Percentiles rank a stretch among this genome's conserved stretches.
Conservation (phyloP, 768 basidiomycete species). For the Tricholoma furcatifolium region DNA sequence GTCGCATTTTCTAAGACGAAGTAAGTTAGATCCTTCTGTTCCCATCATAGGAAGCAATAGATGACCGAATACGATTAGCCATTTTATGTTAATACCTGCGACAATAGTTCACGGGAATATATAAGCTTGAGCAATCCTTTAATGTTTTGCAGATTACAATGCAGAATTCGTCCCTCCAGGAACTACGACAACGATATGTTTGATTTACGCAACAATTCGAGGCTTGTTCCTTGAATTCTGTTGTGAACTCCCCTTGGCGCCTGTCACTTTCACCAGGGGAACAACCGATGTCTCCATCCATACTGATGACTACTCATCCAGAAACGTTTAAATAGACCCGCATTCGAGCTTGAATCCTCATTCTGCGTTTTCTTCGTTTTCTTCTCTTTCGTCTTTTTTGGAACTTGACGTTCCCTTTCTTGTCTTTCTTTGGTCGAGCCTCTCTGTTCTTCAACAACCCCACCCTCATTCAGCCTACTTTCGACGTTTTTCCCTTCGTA, state of each 20-base stretch:
- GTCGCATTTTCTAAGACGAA: too few species aligned
- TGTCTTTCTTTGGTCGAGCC: conserved; percentile 4
- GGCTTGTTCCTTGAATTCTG: neutral
- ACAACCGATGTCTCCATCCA: too few species aligned
- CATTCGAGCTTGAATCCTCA: too few species aligned
- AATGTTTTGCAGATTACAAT: neutral
- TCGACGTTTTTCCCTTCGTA: neutral
- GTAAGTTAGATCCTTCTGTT: too few species aligned
- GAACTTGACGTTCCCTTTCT: conserved; percentile 16
- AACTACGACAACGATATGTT: neutral
- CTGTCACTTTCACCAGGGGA: neutral
- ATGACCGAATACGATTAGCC: too few species aligned
- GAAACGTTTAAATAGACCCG: too few species aligned
- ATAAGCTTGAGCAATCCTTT: neutral
- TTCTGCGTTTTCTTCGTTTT: neutral
- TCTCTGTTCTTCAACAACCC: neutral
- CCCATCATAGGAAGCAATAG: too few species aligned
- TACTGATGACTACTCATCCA: too few species aligned
- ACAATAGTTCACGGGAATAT: neutral
- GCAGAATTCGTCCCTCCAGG: neutral
- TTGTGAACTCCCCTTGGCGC: neutral
- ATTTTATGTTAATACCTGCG: too few species aligned
- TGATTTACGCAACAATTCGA: neutral
- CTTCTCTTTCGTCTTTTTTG: neutral
- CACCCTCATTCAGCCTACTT: neutral